Percentiles rank a stretch among this genome's conserved stretches.
These are phyloP conservation scores for Clausena lansium DNA, from an alignment of 345 rosid genomes.

Conservation along the genomic window DNA sequence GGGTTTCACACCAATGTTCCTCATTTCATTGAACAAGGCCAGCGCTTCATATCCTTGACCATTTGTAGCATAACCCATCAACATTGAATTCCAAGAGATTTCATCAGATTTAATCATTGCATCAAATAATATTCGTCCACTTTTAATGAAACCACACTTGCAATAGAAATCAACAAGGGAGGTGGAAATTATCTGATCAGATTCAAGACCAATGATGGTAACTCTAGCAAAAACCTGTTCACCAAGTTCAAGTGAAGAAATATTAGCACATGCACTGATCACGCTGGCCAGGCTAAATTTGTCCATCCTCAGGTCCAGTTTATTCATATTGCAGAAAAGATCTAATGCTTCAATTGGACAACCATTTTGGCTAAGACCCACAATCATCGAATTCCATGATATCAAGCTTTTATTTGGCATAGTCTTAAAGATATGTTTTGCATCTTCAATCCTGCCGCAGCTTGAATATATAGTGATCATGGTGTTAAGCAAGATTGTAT, in stretches of 20 bases:
- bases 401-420: conserved; percentile 61
- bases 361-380: conserved; percentile 74
- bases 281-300: conserved; percentile 65
- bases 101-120: conserved; percentile 53
- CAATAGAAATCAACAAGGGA: conserved; percentile 78
- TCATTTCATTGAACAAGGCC: conserved; percentile 67
- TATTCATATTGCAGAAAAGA: conserved; percentile 63
- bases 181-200: conserved; percentile 64
- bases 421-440: conserved; percentile 52
- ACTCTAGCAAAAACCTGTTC: conserved; percentile 76
- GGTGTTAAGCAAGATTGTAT: conserved; percentile 70
- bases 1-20: conserved; percentile 48
- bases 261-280: conserved; percentile 68
- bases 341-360: conserved; percentile 64
- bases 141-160: conserved; percentile 58
- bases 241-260: conserved; percentile 64
- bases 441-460: conserved; percentile 73
- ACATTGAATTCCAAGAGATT: conserved; percentile 80
- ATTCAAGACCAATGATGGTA: conserved; percentile 52
- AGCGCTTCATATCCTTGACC: conserved; percentile 69
- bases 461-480: conserved; percentile 74
- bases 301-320: conserved; percentile 51
- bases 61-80: conserved; percentile 83
- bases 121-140: conserved; percentile 59
- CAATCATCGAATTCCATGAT: conserved; percentile 89